Evolutionary conservation across 2,329 filamentous ascomycete species (phyloP).

Genomic region (Paracoccidioides brasiliensis): DNA sequence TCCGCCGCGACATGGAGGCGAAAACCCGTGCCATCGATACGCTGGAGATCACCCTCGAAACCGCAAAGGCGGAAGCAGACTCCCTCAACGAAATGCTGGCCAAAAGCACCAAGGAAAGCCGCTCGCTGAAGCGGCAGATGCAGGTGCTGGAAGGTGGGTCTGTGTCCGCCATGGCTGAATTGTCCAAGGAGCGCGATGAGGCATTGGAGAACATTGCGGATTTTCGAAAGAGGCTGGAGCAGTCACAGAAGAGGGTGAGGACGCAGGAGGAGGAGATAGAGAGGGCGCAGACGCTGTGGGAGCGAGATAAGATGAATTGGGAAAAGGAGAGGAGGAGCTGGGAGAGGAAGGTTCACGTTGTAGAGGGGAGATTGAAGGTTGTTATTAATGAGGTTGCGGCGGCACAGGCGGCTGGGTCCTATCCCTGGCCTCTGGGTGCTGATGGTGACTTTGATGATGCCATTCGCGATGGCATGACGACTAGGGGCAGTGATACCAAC

Average conservation of each 20-base stretch:
- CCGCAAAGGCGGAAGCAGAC: slow-evolving; percentile 62
- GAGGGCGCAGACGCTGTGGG: slow-evolving; percentile 66
- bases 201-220: slow-evolving; percentile 61
- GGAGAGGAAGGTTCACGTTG: slow-evolving; percentile 79
- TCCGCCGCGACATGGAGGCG: slow-evolving; percentile 81
- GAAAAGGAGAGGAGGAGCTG: slow-evolving; percentile 67
- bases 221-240: slow-evolving; percentile 62
- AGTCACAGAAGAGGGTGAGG: slow-evolving; percentile 61
- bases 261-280: slow-evolving; percentile 72
- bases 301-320: slow-evolving; percentile 72
- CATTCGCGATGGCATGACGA: slow-evolving; percentile 44
- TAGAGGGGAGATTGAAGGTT: slow-evolving; percentile 70
- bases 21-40: slow-evolving; percentile 78
- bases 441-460: slow-evolving; percentile 51
- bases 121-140: slow-evolving; percentile 72
- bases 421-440: slow-evolving; percentile 20
- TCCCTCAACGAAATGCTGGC: slow-evolving; percentile 49
- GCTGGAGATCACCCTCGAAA: slow-evolving; percentile 62
- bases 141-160: slow-evolving; percentile 79
- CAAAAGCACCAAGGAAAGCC: slow-evolving; percentile 58
- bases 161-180: slow-evolving; percentile 67
- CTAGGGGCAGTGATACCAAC: slow-evolving; percentile 50
- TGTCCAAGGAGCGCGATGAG: slow-evolving; percentile 75
- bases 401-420: slow-evolving; percentile 21
- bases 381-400: slow-evolving; percentile 68